Base-by-base conservation (phyloP, 169 alveolate genomes). In the Plasmodium malariae region DNA sequence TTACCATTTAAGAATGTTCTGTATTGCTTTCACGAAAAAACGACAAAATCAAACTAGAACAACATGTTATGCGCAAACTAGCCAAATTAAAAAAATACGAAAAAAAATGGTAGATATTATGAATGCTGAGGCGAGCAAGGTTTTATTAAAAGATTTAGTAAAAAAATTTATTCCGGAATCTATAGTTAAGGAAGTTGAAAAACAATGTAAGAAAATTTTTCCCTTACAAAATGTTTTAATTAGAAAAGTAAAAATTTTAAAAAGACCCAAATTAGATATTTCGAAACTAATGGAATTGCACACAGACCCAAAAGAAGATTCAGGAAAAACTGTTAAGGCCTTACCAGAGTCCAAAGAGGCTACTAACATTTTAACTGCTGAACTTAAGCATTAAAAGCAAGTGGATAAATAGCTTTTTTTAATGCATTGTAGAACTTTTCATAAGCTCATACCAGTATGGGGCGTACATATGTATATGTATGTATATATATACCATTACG, bases 151-250 rank as follows among this genome's bases (percentile, higher is more conserved):
- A 73, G 99, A 97, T 73, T 96, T 98, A 37, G 99, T 98, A 80
- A 97, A 96, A 96, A 97, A 97, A 92, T 92, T 97, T 69, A 97
- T 97, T 72, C 98, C 98, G 17, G 99, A 98, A 87, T 95, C 99
- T 24, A 95, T 98, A 92, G 99, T 99, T 55, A 97, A 97, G 94
- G 98, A 97, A 92, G 98, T 98, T 93, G 98, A 97, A 73, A 97
- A 98, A 96, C 98, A 97, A 80, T 95, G 99, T 94, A 97, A 96
- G 76, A 93, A 94, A 88, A 98, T 98, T 93, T 98, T 96, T 97
- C 99, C 99, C 3, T 96, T 98, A 80, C 99, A 98, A 94, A 96
- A 98, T 96, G 99, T 97, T 71, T 95, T 96, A 76, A 96, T 98
- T 93, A 96, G 99, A 73, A 98, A 98, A 96, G 99, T 98, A 80